Evolutionary conservation across 169 alveolate species (phyloP).

Genomic region (Plasmodium blacklocki): DNA sequence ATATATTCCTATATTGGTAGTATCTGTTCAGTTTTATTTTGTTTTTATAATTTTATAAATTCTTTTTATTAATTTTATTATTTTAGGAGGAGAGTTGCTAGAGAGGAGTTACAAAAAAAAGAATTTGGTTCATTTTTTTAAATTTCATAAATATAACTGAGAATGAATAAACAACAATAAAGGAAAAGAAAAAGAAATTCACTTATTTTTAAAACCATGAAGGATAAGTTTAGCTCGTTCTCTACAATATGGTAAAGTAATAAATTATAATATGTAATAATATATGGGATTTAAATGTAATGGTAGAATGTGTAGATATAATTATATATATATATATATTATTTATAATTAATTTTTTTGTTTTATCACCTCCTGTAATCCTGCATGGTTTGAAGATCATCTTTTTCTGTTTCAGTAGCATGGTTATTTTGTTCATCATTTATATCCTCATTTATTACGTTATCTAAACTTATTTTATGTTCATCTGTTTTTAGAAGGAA

Average conservation of each 20-base stretch:
- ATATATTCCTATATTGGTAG: too few species aligned
- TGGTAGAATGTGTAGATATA: background rate
- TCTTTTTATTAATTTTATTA: background rate
- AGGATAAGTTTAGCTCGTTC: conserved; percentile 53
- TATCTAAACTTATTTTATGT: background rate
- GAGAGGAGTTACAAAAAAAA: conserved; percentile 73
- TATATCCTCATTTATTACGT: too few species aligned
- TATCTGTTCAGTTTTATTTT: background rate
- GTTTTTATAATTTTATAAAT: conserved; percentile 1
- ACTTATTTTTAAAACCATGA: conserved; percentile 41
- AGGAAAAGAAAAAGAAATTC: conserved; percentile 4
- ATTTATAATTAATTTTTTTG: background rate
- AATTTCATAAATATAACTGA: conserved; percentile 1
- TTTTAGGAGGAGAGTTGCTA: conserved; percentile 58
- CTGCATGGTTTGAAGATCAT: conserved; percentile 29
- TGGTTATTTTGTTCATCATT: background rate
- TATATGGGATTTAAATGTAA: too few species aligned
- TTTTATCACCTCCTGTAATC: conserved; percentile 32
- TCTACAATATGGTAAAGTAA: background rate
- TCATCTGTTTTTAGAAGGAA: conserved; percentile 32
- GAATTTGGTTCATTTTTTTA: conserved; percentile 73
- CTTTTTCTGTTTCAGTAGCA: conserved; percentile 8
- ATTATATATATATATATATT: background rate
- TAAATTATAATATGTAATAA: background rate
- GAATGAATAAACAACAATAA: background rate